These are phyloP conservation scores for Fusarium secorum DNA, from an alignment of 2,329 filamentous ascomycete genomes.

Conservation along the genomic window DNA sequence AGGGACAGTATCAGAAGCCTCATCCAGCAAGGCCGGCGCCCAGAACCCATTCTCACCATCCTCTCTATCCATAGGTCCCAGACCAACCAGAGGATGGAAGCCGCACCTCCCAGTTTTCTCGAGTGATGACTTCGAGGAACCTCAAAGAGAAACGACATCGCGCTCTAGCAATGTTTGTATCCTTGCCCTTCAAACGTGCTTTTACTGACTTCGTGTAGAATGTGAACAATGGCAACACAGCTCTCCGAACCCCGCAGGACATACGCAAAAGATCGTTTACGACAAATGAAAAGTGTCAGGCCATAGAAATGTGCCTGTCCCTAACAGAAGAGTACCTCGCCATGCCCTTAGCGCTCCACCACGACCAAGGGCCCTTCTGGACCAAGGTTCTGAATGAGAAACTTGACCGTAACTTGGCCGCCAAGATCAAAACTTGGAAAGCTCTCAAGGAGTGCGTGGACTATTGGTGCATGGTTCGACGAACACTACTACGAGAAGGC, in stretches of 20 bases:
- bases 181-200: fast-evolving
- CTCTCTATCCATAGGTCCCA: neutral
- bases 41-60: neutral
- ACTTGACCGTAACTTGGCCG: fast-evolving
- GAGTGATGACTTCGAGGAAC: fast-evolving
- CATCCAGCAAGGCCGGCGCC: fast-evolving
- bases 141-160: neutral
- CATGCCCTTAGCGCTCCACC: fast-evolving
- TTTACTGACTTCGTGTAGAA: neutral
- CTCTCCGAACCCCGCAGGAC: neutral
- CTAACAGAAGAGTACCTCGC: neutral
- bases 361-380: constrained; percentile 17
- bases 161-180: neutral
- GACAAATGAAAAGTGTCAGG: neutral
- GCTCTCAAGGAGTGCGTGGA: fast-evolving
- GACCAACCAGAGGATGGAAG: neutral
- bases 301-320: neutral
- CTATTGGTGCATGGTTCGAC: fast-evolving
- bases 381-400: fast-evolving
- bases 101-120: neutral
- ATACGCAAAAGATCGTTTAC: fast-evolving
- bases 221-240: neutral
- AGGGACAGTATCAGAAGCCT: neutral
- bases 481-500: fast-evolving
- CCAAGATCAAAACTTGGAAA: neutral